Base-by-base conservation (phyloP, 495 filamentous ascomycete species). In the Aspergillus heteromorphus region DNA sequence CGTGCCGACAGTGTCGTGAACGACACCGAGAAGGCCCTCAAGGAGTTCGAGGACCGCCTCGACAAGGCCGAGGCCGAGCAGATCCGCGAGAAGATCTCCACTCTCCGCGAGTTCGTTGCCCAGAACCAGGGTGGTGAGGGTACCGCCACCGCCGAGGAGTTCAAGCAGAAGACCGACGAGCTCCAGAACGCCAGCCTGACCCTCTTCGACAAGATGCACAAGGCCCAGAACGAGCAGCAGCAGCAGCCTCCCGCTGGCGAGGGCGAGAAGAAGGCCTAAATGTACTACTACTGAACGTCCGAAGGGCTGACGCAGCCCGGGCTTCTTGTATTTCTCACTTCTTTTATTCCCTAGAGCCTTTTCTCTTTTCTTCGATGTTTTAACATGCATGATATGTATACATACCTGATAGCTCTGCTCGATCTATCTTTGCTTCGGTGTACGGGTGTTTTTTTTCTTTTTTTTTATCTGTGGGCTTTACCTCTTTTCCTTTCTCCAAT, bases 201-300 rank as follows among this genome's bases (percentile, higher is more conserved):
- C 72, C 84, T 97, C 60, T 98, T 98, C 74, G 93, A 97, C 80
- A 96, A 98, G 87, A 96, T 98, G 90, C 93, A 98, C 85, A 95
- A 95, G 81, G 91, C 95, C 47, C 83, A 89, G 59, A 64, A 72
- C 59, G 89, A 92, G 79, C 80, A 88, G 72, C 82, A 71, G 74
- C 82, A 72, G 68, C 76, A 76, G 69, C 64, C 71, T 54, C 31
- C 47, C 74, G 42, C 53, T 36, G 64, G 66, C 61, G 65, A 74
- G 72, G 85, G 87, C 57, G 91, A 97, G 83, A 95, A 91, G 78
- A 93, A 95, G 82, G 76, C 81, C 55, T 88, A 83, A 85, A 66
- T 63, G 54, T 58, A 62, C 30, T 40, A 58, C 25, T 42, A 57
- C 31, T 59, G 54, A 60, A 54, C 49, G 21, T 38, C 31, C 43